These are phyloP conservation scores for Mycena galericulata DNA, from an alignment of 768 basidiomycete species.

Conservation along the genomic window DNA sequence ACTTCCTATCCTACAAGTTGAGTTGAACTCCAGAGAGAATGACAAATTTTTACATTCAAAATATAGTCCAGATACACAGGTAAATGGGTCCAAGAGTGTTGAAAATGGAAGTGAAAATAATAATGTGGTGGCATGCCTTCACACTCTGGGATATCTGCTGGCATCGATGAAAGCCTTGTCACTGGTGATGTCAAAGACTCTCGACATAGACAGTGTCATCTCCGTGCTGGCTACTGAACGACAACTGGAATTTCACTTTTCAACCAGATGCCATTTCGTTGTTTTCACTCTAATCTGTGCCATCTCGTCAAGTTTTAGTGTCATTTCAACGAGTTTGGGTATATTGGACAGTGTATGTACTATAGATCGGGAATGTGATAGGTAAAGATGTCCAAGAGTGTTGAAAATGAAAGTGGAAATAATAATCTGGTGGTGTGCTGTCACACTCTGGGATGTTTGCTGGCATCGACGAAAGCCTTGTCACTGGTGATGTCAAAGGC, in stretches of 20 bases:
- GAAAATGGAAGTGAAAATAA: conserved; percentile 19
- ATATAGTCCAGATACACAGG: conserved; percentile 9
- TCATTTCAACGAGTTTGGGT: too few species aligned
- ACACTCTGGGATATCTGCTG: conserved; percentile 8
- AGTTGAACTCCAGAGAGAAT: conserved; percentile 3
- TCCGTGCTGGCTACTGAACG: conserved; percentile 13
- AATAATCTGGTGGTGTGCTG: conserved; percentile 12
- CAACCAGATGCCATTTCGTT: too few species aligned
- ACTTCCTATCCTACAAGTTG: conserved; percentile 13
- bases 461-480: conserved; percentile 16
- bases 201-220: not conserved
- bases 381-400: conserved; percentile 3
- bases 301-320: too few species aligned
- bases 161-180: conserved; percentile 15
- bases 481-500: conserved; percentile 14
- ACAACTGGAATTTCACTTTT: too few species aligned
- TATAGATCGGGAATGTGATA: too few species aligned
- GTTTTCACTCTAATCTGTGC: too few species aligned
- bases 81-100: conserved; percentile 2
- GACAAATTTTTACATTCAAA: conserved; percentile 5
- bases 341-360: too few species aligned
- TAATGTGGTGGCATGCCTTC: conserved; percentile 10
- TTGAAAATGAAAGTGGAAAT: conserved; percentile 19
- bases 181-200: conserved; percentile 15
- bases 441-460: conserved; percentile 14